phyloP scores from a whole-genome alignment of 495 filamentous ascomycete species.

The Hypoxylon fragiforme region DNA sequence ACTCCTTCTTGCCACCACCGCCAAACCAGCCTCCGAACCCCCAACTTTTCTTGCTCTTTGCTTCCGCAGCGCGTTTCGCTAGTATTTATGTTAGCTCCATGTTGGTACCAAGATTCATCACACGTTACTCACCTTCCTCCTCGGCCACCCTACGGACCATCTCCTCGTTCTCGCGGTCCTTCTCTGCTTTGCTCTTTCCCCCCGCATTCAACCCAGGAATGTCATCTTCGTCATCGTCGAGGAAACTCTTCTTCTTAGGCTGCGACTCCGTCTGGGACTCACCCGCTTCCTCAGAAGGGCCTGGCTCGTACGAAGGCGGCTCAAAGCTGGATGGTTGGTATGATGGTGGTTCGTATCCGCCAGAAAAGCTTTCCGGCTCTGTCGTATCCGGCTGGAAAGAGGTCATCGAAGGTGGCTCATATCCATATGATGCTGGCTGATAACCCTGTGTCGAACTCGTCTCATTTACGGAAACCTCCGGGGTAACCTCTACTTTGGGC shows the following conservation, averaged over 20 bases:
- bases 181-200: slow-evolving; percentile 59
- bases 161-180: slow-evolving; percentile 69
- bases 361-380: slow-evolving; percentile 35
- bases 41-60: slow-evolving; percentile 75
- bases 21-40: slow-evolving; percentile 81
- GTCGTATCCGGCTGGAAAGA: slow-evolving; percentile 37
- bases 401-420: slow-evolving; percentile 44
- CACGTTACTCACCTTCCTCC: slow-evolving; percentile 70
- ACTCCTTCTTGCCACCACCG: slow-evolving; percentile 66
- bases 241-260: slow-evolving; percentile 75
- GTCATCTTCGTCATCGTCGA: slow-evolving; percentile 75
- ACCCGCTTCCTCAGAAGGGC: slow-evolving; percentile 48
- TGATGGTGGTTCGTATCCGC: slow-evolving; percentile 55
- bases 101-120: slow-evolving; percentile 7
- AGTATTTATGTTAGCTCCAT: slow-evolving; percentile 17
- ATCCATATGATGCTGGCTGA: slow-evolving; percentile 49
- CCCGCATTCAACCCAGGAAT: slow-evolving; percentile 42
- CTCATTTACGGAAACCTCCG: slow-evolving; percentile 10
- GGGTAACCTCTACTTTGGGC: slow-evolving; percentile 5
- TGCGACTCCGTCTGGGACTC: slow-evolving; percentile 46
- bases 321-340: slow-evolving; percentile 57
- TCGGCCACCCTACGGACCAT: slow-evolving; percentile 82
- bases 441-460: slow-evolving; percentile 30
- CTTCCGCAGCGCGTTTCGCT: slow-evolving; percentile 40
- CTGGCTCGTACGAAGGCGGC: slow-evolving; percentile 59